Evolutionary conservation across 805 yeast genomes (phyloP), one percentile per base, ranked within the genome.

Genomic region (Cyberlindnera subsufficiens): DNA sequence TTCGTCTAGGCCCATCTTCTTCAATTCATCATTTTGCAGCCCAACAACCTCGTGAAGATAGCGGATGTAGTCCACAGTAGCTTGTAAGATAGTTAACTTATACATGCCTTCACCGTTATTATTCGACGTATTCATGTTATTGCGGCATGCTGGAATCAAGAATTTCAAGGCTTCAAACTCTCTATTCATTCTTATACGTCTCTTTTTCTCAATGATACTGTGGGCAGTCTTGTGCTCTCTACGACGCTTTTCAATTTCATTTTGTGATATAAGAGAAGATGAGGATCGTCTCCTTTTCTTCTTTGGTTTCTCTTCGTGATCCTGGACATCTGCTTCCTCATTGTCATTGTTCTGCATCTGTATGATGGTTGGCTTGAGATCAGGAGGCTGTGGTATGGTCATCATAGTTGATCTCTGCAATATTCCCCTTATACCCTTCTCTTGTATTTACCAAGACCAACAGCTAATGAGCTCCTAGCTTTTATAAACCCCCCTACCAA

Each of bases 91-190:
- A 4, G 89, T 86, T 47, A 86, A 71, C 63, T 86, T 86, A 64
- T 86, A 87, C 80, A 86, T 82, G 16, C 84, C 83, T 46, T 77
- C 82, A 6, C 67, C 67, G 42, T 62, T 65, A 31, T 43, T 49
- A 25, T 42, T 46, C 5, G 50, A 47, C 7, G 53, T 36, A 22
- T 38, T 37, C 3, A 50, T 34, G 35, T 51, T 55, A 41, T 72
- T 68, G 39, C 89, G 67, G 58, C 95, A 86, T 11, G 91, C 89
- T 1, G 95, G 95, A 15, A 86, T 80, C 40, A 86, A 62, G 54
- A 73, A 79, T 58, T 86, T 83, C 50, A 86, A 71, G 1, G 90
- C 87, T 58, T 85, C 93, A 57, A 85, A 86, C 61, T 86, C 93
- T 42, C 89, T 68, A 60, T 86, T 86, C 70, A 86, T 83, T 56